phyloP scores from a whole-genome alignment of 805 yeast species.

The Wickerhamomyces pijperi region DNA sequence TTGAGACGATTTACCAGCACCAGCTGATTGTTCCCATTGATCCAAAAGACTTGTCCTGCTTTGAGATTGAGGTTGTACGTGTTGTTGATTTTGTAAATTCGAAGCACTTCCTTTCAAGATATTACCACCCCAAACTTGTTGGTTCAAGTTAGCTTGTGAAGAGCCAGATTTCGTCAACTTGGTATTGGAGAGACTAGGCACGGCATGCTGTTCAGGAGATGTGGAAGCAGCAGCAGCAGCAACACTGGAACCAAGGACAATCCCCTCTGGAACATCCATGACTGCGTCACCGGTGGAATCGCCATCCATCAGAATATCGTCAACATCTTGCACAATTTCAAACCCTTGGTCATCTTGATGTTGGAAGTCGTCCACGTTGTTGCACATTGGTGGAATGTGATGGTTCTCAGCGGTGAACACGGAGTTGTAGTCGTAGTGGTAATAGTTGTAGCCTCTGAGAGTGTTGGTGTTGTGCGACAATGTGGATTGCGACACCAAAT shows the following conservation, averaged over 20 bases:
- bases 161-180: background rate
- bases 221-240: background rate
- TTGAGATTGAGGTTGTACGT: background rate
- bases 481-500: conserved; percentile 31
- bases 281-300: conserved; percentile 17
- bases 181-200: background rate
- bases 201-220: background rate
- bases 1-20: background rate
- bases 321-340: conserved; percentile 1
- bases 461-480: conserved; percentile 66
- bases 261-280: conserved; percentile 19
- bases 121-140: background rate
- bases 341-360: conserved; percentile 12
- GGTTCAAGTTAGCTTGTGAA: background rate
- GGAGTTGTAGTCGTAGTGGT: conserved; percentile 70
- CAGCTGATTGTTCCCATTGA: background rate
- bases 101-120: background rate
- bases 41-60: background rate
- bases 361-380: conserved; percentile 3
- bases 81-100: background rate
- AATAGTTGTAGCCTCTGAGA: conserved; percentile 57
- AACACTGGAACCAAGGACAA: conserved; percentile 16
- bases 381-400: background rate
- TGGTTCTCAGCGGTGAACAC: conserved; percentile 36
- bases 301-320: conserved; percentile 6